phyloP scores from a whole-genome alignment of 1,139 yeast species.

The Hansenula anomala region DNA sequence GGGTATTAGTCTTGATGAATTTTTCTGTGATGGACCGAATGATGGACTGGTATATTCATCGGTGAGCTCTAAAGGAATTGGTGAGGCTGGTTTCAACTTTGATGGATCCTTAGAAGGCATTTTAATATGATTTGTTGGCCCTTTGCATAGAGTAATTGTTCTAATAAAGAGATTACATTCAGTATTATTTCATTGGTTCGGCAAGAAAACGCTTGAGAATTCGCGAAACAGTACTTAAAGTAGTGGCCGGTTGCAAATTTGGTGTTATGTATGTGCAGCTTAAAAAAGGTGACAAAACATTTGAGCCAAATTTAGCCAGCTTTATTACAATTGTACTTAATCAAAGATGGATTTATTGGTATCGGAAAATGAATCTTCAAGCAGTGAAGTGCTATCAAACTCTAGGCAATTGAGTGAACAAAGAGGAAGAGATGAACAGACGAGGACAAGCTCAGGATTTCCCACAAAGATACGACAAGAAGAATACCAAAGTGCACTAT shows the following conservation, averaged over 20 bases:
- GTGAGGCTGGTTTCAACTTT: neutral
- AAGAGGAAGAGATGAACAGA: no score
- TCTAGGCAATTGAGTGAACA: neutral
- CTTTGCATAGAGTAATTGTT: no score
- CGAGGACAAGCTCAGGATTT: no score
- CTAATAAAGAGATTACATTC: no score
- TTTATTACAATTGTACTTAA: no score
- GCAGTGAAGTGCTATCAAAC: neutral
- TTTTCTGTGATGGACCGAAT: neutral
- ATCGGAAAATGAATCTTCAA: constrained; percentile 2
- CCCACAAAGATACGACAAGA: neutral
- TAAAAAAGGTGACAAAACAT: neutral
- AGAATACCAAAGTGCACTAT: neutral
- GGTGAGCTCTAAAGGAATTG: neutral
- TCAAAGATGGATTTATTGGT: constrained; percentile 1
- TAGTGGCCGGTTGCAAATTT: no score
- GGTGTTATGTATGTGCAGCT: no score
- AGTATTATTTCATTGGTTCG: neutral
- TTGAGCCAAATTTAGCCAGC: neutral
- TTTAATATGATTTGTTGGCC: neutral
- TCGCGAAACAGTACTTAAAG: no score
- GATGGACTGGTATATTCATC: neutral
- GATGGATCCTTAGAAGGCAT: neutral
- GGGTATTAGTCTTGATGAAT: neutral
- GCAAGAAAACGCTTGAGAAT: neutral